Evolutionary conservation across 2,329 filamentous ascomycete genomes (phyloP), one percentile per base, ranked within the genome.

Genomic region (Fusarium cicatricum): DNA sequence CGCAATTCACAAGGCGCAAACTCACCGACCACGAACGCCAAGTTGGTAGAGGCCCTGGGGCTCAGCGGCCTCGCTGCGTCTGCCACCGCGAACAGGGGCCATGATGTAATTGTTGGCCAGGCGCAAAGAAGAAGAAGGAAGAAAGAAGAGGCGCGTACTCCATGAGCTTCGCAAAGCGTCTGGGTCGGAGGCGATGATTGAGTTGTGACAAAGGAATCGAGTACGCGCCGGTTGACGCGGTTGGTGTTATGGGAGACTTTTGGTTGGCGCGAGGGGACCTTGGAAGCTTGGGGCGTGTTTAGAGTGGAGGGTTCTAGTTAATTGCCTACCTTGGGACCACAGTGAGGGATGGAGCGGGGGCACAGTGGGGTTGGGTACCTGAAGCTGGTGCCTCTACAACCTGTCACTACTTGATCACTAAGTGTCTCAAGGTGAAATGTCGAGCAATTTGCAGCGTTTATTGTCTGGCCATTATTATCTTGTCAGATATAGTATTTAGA

Each of bases 1-100:
- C 34, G 37, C 40, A 42, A 32, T 32, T 42, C 11, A 12, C 31
- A n/a, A 34, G 15, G 43, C 46, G 44, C 33, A 40, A 19, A 71
- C 75, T 37, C 69, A 78, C 76, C 76, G 75, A 57, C 76, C 76
- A 51, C 69, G 71, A 23, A 71, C 63, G 39, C 76, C 72, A 14
- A 75, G 66, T 62, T 72, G 65, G 57, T 74, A 68, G 51, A 75
- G 65, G 37, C 64, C 72, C 58, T 75, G 66, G 19, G 68, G 68
- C 55, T 72, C 69, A 46, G 64, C 56, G 46, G 62, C 67, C 47
- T 71, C 68, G 45, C 66, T 65, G 56, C 72, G 71, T 58, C 64
- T 67, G 26, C 44, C 67, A 33, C 55, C 69, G 53, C 71, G 72
- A 52, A 26, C 23, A 26, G 72, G 70, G 55, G 72, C 71, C 74